Evolutionary conservation across 2,329 filamentous ascomycete species (phyloP).

Genomic region (Cytospora paraplurivora): DNA sequence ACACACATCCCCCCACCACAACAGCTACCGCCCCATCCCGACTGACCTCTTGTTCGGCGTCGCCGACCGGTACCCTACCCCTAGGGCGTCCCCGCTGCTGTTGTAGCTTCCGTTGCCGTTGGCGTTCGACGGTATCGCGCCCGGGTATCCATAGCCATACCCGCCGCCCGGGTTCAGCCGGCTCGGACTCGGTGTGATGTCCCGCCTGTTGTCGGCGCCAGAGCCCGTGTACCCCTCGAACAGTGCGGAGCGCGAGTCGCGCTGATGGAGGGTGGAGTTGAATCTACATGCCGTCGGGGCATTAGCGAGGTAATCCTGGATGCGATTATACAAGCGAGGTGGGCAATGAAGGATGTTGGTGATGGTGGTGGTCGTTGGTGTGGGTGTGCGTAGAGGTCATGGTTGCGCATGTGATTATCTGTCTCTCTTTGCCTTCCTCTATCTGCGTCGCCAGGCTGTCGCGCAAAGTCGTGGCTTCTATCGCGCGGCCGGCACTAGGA

Average conservation of each 20-base stretch:
- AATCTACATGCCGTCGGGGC: conserved; percentile 12
- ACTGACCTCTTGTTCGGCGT: conserved; percentile 71
- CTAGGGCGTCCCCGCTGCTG: conserved; percentile 24
- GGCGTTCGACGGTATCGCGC: conserved; percentile 37
- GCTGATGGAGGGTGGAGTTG: conserved; percentile 68
- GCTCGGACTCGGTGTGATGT: conserved; percentile 50
- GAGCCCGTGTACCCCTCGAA: conserved; percentile 73
- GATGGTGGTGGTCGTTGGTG: background rate
- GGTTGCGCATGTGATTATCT: background rate
- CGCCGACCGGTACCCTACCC: conserved; percentile 59
- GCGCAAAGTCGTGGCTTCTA: conserved; percentile 13
- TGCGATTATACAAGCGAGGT: background rate
- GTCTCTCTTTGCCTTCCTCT: background rate
- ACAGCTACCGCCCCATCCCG: background rate
- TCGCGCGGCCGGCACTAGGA: background rate
- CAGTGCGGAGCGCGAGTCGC: conserved; percentile 70
- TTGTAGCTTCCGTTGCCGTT: conserved; percentile 39
- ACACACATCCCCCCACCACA: background rate
- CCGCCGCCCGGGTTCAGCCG: conserved; percentile 41
- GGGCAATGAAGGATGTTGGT: background rate
- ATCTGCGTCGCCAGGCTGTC: too few species aligned
- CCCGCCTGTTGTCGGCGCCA: conserved; percentile 46
- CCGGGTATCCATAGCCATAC: conserved; percentile 57
- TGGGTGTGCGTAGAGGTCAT: background rate
- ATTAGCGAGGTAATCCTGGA: background rate